Conservation (phyloP, 1,139 yeast species). For the Yamadazyma pseudoaaseri region DNA sequence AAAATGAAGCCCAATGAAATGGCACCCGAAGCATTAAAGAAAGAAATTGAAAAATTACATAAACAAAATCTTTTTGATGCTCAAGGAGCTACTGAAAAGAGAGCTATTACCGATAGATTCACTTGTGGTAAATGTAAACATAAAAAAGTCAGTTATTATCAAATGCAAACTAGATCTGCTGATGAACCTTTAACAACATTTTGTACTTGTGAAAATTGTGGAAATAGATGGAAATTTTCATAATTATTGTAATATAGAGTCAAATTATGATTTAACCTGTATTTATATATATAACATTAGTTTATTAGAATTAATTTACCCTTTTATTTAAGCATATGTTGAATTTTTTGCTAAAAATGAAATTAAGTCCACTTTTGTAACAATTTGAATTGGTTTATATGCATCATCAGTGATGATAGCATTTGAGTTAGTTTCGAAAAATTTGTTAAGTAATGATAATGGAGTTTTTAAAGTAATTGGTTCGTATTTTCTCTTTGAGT, state of each 20-base stretch:
- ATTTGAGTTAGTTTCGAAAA: slow-evolving; percentile 84
- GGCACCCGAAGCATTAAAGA: slow-evolving; percentile 88
- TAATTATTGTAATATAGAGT: slow-evolving; percentile 19
- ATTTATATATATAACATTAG: slow-evolving; percentile 1
- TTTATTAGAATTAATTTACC: background rate
- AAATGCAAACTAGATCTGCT: slow-evolving; percentile 96
- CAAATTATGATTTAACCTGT: slow-evolving; percentile 4
- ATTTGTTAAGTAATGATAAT: slow-evolving; percentile 66
- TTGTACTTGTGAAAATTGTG: slow-evolving; percentile 97
- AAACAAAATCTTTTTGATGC: slow-evolving; percentile 93
- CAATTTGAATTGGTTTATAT: slow-evolving; percentile 77
- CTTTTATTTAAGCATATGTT: slow-evolving; percentile 9
- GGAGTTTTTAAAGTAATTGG: slow-evolving; percentile 70
- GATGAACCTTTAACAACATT: slow-evolving; percentile 98
- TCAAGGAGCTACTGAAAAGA: slow-evolving; percentile 95
- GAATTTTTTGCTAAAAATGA: slow-evolving; percentile 45
- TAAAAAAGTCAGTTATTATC: slow-evolving; percentile 94
- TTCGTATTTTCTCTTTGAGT: slow-evolving; percentile 64
- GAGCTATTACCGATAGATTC: slow-evolving; percentile 95
- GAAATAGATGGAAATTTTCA: slow-evolving; percentile 95
- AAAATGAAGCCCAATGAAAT: slow-evolving; percentile 87
- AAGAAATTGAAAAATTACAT: slow-evolving; percentile 81
- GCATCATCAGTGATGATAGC: slow-evolving; percentile 78
- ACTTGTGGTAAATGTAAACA: slow-evolving; percentile 98
- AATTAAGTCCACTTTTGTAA: slow-evolving; percentile 82